Base-by-base conservation (phyloP, 176 grass and related monocot species). In the Triticum urartu region DNA sequence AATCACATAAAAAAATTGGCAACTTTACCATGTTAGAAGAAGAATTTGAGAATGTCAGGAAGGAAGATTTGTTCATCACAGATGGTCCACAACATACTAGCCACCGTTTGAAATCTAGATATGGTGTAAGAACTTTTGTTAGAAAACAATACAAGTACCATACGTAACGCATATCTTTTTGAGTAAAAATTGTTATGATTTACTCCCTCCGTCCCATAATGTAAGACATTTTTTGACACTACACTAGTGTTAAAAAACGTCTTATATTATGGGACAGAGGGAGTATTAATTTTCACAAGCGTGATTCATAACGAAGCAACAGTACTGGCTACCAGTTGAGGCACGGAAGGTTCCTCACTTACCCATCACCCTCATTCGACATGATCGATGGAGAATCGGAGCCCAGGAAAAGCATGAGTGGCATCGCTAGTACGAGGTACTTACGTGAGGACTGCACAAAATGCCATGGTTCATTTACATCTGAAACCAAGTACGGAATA, bases 391-490 rank as follows among this genome's bases (percentile, higher is more conserved):
- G 75, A 79, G 70, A 84, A 61, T 94, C 71, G 28, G 88, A 89
- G n/a, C 88, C 92, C 72, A 78, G 5, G 83, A 94, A 94, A 88
- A 98, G 92, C 26, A 95, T 7, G 60, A 98, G 91, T n/a, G 97
- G 97, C 94, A 90, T 95, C 25, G 87, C 90, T 72, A 98, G 84
- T 26, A 95, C 81, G 21, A 95, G 82, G 78, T 45, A 11, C 11
- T 47, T 91, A 95, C 93, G 95, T 91, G 67, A 98, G 75, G 65
- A 89, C 96, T 98, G 86, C 88, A 82, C 30, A 75, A 52, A 94
- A 84, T 35, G 32, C 4, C 35, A 79, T n/a, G 36, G 36, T 20
- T 56, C 64, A 58, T 34, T 70, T 34, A 63, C 14, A 35, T 50
- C 40, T 8, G 17, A 6, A 67, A 79, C 79, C 1, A 68, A 79